Percentiles rank a stretch among this genome's conserved stretches.
phyloP scores from a whole-genome alignment of 352 stramenopile species.

The Pythium biforme region DNA sequence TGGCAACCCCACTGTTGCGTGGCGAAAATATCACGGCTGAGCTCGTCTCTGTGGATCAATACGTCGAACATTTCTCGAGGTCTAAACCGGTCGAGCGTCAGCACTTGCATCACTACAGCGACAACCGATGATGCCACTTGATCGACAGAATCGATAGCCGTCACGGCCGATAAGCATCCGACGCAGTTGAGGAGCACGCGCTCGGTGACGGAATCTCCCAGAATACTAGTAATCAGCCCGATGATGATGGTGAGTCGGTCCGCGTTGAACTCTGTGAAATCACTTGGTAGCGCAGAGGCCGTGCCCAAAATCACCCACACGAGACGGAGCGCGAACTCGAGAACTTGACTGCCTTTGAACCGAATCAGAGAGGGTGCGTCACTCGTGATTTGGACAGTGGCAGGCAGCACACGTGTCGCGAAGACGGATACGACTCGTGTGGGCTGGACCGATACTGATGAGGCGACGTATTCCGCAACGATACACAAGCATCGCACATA shows the following conservation, averaged over 20 bases:
- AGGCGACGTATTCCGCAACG: not conserved
- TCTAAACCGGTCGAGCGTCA: not conserved
- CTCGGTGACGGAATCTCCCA: not conserved
- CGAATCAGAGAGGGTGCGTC: not conserved
- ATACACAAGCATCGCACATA: not conserved
- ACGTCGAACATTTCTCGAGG: not conserved
- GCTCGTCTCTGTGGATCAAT: not conserved
- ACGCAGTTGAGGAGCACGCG: not conserved
- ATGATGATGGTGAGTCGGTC: not conserved
- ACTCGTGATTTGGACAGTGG: not conserved
- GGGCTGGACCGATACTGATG: not conserved
- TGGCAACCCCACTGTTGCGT: not conserved
- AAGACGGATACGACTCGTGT: not conserved
- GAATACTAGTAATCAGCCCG: not conserved
- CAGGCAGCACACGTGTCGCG: not conserved
- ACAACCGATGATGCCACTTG: not conserved
- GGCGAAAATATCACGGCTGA: not conserved
- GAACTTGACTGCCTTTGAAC: not conserved
- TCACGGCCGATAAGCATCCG: not conserved
- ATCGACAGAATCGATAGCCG: not conserved
- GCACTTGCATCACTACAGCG: not conserved
- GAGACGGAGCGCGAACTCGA: constrained; percentile 1
- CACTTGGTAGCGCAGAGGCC: not conserved
- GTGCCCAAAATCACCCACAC: not conserved
- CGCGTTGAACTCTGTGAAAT: too few relatives aligned